Base-by-base conservation (phyloP, 164 flowering plant species). In the Dillenia turbinata region DNA sequence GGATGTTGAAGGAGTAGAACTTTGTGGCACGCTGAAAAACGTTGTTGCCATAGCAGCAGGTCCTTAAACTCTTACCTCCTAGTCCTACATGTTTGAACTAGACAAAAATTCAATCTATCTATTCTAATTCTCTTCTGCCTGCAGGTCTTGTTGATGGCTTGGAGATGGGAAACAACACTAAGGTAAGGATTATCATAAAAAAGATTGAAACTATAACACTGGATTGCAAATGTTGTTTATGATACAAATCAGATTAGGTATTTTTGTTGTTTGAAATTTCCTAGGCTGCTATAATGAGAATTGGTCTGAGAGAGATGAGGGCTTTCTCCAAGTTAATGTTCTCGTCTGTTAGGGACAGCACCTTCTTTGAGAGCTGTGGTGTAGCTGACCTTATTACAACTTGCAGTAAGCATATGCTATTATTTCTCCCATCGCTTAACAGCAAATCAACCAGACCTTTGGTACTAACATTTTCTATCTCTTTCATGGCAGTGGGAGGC, bases 301-400 rank as follows among this genome's bases (percentile, higher is more conserved):
- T 94, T 54, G 98, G 98, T 22, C 74, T 94, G 63, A 81, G 79
- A 67, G 98, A 94, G 71, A 94, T 94, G 98, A 88, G 75, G 76
- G 85, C 83, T 64, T 81, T 94, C 61, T 94, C 98, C 61, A 94
- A 94, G 78, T 74, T 89, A 52, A 60, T 94, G 77, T 94, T 86
- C 79, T 71, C 95, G 54, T 79, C 97, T 26, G 97, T 94, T 49
- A 78, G 74, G 61, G 96, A 94, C 60, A 84, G 67, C 69, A 94
- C 98, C 53, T 94, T 90, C 82, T 87, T 94, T 63, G 98, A 94
- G 76, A 94, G 98, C 81, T 91, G 98, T 70, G 98, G 98, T 9
- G 92, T 94, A 26, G 98, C 98, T 55, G 98, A 94, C 75, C 85
- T 94, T 45, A 94, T 94, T 62, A 88, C 96, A 49, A 91, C 97